These are phyloP conservation scores for Pythium sp. DNA, from an alignment of 352 stramenopile genomes.

Conservation along the genomic window DNA sequence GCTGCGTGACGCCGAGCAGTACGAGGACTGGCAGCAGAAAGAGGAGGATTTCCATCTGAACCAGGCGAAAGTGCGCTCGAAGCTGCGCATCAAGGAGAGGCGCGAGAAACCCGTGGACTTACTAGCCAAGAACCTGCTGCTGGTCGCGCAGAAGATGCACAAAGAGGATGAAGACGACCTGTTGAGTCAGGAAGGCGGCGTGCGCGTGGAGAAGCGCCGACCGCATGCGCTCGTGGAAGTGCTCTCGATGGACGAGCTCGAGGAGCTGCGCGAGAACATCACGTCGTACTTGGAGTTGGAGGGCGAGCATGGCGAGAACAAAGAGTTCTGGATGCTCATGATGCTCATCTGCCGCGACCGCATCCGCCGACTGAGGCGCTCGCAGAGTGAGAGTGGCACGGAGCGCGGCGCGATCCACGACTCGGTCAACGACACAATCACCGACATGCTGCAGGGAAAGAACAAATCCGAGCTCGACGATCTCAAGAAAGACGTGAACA, in stretches of 20 bases:
- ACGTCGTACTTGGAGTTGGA: conserved; percentile 91
- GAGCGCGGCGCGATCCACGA: conserved; percentile 82
- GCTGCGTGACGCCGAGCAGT: conserved; percentile 95
- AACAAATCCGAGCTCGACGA: conserved; percentile 39
- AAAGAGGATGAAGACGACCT: conserved; percentile 80
- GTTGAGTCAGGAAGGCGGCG: conserved; percentile 51
- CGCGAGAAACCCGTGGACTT: conserved; percentile 96
- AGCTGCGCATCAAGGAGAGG: conserved; percentile 83
- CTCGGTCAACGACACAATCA: conserved; percentile 85
- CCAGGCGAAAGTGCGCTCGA: conserved; percentile 91
- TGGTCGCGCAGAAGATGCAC: conserved; percentile 80
- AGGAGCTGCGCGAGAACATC: conserved; percentile 88
- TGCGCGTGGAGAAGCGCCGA: conserved; percentile 79
- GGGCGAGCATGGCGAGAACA: conserved; percentile 45
- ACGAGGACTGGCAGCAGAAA: conserved; percentile 97
- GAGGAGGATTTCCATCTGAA: conserved; percentile 97
- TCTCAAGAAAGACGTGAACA: conserved; percentile 59
- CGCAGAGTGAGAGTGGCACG: conserved; percentile 68
- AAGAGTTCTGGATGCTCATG: conserved; percentile 88
- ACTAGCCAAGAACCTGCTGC: conserved; percentile 98
- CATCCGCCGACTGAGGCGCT: conserved; percentile 47
- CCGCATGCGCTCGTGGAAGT: conserved; percentile 74
- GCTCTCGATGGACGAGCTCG: conserved; percentile 75
- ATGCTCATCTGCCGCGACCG: conserved; percentile 75
- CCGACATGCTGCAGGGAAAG: conserved; percentile 89